Evolutionary conservation across 2,329 filamentous ascomycete species (phyloP).

Genomic region (Coniochaeta sp.): DNA sequence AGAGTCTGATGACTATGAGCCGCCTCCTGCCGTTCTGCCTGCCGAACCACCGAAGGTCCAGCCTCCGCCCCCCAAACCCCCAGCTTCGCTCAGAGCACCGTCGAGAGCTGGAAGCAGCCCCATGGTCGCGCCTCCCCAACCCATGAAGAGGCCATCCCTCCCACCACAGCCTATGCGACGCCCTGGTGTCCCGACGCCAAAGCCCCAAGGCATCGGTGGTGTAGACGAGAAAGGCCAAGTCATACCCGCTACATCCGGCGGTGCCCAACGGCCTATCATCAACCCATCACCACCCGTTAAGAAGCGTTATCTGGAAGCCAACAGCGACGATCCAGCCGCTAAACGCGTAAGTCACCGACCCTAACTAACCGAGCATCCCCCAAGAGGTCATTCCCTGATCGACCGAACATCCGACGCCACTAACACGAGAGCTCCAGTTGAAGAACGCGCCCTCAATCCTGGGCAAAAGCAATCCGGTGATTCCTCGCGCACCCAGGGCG

Average conservation of each 20-base stretch:
- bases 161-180: not conserved
- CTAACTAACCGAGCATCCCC: not conserved
- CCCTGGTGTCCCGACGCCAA: not conserved
- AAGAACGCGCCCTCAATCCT: conserved; percentile 1
- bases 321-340: conserved; percentile 20
- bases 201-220: not conserved
- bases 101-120: not conserved
- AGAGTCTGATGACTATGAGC: not conserved
- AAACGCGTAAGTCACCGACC: conserved; percentile 33
- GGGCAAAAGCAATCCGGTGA: conserved; percentile 7
- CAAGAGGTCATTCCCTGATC: not conserved
- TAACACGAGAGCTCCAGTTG: conserved; percentile 4
- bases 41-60: not conserved
- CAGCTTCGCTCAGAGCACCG: not conserved
- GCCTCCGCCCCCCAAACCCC: not conserved
- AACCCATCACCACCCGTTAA: conserved; percentile 22
- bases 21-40: not conserved
- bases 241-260: not conserved
- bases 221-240: not conserved
- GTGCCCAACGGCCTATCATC: conserved; percentile 26
- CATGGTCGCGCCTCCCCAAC: not conserved
- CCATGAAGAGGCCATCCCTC: not conserved
- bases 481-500: conserved; percentile 7
- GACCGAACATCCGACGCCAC: not conserved
- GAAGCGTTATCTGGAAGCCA: conserved; percentile 37